Evolutionary conservation across 768 basidiomycete species (phyloP).

Genomic region (Botryobasidium botryosum): DNA sequence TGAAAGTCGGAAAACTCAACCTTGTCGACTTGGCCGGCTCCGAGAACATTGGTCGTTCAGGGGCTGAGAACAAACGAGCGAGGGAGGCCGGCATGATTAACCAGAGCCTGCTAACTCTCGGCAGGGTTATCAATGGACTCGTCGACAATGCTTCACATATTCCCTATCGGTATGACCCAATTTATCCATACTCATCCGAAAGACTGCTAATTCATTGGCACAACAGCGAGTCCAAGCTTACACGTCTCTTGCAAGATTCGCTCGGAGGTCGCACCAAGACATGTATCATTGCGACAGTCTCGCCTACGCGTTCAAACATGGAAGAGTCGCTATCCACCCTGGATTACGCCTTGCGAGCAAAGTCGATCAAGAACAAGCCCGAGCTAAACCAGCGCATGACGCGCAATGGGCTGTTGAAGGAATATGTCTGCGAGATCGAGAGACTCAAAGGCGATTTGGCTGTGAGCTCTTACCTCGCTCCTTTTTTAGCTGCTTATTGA

Average conservation of each 20-base stretch:
- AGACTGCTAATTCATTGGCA: conserved; percentile 1
- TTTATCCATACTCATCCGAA: conserved; percentile 6
- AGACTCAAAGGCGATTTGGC: conserved; percentile 77
- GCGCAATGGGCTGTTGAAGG: conserved; percentile 78
- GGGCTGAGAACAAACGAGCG: conserved; percentile 88
- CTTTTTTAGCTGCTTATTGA: not conserved
- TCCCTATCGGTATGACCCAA: conserved; percentile 60
- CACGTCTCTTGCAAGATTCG: conserved; percentile 96
- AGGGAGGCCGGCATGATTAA: conserved; percentile 99
- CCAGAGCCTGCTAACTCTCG: conserved; percentile 89
- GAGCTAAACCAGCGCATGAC: conserved; percentile 93
- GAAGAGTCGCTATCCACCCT: conserved; percentile 97
- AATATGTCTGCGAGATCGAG: conserved; percentile 87
- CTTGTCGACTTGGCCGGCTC: conserved; percentile 95
- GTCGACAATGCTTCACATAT: conserved; percentile 86
- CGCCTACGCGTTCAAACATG: conserved; percentile 81
- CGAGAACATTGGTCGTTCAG: conserved; percentile 91
- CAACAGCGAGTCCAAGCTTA: conserved; percentile 85
- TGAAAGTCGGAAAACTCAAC: conserved; percentile 90
- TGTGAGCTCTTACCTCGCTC: conserved; percentile 5
- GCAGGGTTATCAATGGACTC: conserved; percentile 88
- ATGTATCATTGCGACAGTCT: conserved; percentile 92
- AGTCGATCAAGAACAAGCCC: conserved; percentile 87
- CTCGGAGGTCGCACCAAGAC: conserved; percentile 94
- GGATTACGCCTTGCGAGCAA: conserved; percentile 90